Evolutionary conservation across 345 rosid genomes (phyloP).

Genomic region (Salix viminalis): DNA sequence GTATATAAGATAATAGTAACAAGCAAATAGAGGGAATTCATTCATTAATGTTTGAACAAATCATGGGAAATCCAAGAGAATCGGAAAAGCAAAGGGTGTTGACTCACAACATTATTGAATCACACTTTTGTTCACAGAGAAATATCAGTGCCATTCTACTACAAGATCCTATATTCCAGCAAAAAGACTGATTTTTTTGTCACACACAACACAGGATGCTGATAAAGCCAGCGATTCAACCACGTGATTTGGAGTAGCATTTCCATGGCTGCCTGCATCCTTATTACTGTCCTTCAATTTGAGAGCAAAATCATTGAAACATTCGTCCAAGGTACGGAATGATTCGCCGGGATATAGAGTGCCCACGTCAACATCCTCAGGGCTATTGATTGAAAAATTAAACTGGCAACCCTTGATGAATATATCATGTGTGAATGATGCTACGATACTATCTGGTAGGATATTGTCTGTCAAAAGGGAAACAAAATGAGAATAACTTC

Average conservation of each 20-base stretch:
- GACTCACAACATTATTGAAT: background rate
- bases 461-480: constrained; percentile 39
- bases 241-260: constrained; percentile 11
- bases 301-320: constrained; percentile 40
- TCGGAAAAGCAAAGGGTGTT: background rate
- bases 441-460: constrained; percentile 58
- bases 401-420: constrained; percentile 66
- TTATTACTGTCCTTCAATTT: constrained; percentile 17
- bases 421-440: constrained; percentile 70
- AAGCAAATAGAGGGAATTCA: background rate
- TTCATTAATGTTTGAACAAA: background rate
- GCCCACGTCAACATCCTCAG: constrained; percentile 34
- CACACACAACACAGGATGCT: constrained; percentile 21
- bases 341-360: constrained; percentile 46
- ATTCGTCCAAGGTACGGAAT: constrained; percentile 49
- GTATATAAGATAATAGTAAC: background rate
- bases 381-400: constrained; percentile 42
- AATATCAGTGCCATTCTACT: background rate
- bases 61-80: background rate
- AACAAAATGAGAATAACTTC: too few species aligned
- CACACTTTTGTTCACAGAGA: background rate
- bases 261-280: constrained; percentile 8
- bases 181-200: background rate
- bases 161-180: background rate
- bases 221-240: constrained; percentile 27